Evolutionary conservation across 73 alveolate species (phyloP).

Genomic region (Stentor roeselii): DNA sequence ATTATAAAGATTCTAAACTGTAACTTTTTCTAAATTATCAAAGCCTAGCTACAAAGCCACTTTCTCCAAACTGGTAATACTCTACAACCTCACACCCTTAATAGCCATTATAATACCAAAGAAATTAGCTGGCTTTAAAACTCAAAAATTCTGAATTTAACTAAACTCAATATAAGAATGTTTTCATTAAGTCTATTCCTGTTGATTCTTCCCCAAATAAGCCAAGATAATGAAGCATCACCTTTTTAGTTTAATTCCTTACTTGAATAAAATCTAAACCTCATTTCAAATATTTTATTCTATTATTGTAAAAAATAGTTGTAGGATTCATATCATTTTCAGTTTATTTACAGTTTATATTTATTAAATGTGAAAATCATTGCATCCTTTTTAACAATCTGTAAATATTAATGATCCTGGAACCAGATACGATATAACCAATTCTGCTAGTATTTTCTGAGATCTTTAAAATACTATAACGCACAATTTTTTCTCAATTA

Average conservation of each 20-base stretch:
- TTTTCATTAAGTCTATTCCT: neutral
- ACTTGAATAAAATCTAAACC: neutral
- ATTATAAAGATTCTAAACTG: no score
- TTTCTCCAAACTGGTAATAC: no score
- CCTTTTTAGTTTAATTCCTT: neutral
- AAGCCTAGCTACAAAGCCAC: no score
- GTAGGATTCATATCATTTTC: neutral
- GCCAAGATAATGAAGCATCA: neutral
- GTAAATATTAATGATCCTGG: slow-evolving; percentile 3
- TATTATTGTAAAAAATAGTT: neutral
- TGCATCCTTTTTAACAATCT: neutral
- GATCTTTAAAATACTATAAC: neutral
- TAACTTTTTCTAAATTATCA: no score
- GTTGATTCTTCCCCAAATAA: neutral
- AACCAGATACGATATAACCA: neutral
- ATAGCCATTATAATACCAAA: no score
- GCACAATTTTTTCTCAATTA: neutral
- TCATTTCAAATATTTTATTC: neutral
- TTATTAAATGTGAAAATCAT: neutral
- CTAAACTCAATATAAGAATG: no score
- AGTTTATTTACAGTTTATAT: neutral
- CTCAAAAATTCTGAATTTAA: no score
- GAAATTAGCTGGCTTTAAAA: no score
- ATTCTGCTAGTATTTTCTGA: neutral
- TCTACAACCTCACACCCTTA: no score